phyloP scores from a whole-genome alignment of 352 stramenopile species.

The Globisporangium iwayamae region DNA sequence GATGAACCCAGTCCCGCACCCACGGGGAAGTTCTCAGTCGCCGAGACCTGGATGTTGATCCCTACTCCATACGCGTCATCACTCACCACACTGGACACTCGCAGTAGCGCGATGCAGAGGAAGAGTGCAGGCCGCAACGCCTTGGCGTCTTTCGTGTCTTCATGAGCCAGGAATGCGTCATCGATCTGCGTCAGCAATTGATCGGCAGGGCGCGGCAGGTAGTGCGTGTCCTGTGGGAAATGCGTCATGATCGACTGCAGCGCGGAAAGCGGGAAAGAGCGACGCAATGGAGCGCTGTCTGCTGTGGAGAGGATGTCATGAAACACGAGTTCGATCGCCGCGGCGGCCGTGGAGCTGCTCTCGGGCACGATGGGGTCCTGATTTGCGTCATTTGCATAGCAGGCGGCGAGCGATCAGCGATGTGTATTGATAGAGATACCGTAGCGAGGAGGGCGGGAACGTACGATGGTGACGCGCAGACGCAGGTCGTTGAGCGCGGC shows the following conservation, averaged over 20 bases:
- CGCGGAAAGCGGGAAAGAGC: conserved; percentile 28
- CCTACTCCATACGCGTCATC: conserved; percentile 15
- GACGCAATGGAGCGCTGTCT: conserved; percentile 27
- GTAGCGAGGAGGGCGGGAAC: conserved; percentile 17
- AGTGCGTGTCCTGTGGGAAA: conserved; percentile 37
- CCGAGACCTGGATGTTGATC: conserved; percentile 44
- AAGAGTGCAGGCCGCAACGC: conserved; percentile 54
- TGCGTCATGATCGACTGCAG: conserved; percentile 35
- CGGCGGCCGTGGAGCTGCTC: conserved; percentile 7
- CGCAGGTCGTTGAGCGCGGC: conserved; percentile 81
- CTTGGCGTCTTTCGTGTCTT: conserved; percentile 34
- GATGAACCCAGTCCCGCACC: conserved; percentile 91
- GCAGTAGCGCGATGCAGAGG: conserved; percentile 53
- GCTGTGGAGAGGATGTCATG: conserved; percentile 41
- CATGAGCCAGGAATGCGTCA: conserved; percentile 32
- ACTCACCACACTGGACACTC: conserved; percentile 29
- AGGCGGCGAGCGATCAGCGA: not conserved
- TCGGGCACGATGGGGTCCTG: conserved; percentile 26
- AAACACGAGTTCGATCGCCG: conserved; percentile 45
- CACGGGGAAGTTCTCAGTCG: conserved; percentile 58
- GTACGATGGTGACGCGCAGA: conserved; percentile 73
- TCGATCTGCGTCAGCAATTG: conserved; percentile 49
- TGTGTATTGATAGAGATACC: not conserved
- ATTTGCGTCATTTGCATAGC: not conserved
- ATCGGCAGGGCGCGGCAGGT: conserved; percentile 40